Conservation (phyloP, 2,329 filamentous ascomycete genomes). For the Xylaria sp. region DNA sequence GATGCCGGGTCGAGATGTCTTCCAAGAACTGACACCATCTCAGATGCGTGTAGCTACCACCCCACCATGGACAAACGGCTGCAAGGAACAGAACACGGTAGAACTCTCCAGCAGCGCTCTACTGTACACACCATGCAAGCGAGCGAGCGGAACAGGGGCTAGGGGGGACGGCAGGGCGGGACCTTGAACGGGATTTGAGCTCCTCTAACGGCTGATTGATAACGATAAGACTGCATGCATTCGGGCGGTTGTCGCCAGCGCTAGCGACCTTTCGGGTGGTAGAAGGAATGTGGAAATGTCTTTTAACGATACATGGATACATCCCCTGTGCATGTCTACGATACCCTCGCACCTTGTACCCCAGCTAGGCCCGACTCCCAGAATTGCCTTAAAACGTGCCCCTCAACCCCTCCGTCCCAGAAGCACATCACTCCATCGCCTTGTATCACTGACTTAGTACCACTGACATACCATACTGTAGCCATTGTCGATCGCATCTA, state of each 20-base stretch:
- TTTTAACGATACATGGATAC: too few species aligned
- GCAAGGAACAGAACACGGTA: slow-evolving; percentile 22
- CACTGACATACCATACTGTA: too few species aligned
- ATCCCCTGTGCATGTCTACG: not conserved
- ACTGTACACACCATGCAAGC: too few species aligned
- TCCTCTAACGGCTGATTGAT: slow-evolving; percentile 17
- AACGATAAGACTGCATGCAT: slow-evolving; percentile 27
- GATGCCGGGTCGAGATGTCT: not conserved
- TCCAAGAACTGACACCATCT: not conserved
- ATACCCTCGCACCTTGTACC: not conserved
- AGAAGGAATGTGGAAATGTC: too few species aligned
- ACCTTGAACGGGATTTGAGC: too few species aligned
- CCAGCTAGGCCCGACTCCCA: not conserved
- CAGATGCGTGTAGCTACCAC: not conserved
- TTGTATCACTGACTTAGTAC: slow-evolving; percentile 11
- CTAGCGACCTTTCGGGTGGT: not conserved
- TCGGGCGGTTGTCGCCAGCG: not conserved
- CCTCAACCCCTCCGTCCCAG: slow-evolving; percentile 25
- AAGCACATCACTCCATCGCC: too few species aligned
- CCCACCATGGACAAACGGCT: slow-evolving; percentile 15
- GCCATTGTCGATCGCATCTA: too few species aligned
- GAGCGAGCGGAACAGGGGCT: too few species aligned
- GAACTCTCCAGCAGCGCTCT: slow-evolving; percentile 16
- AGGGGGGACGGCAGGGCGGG: too few species aligned
- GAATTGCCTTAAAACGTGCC: slow-evolving; percentile 5